Evolutionary conservation across 176 grass and related monocot species (phyloP).

Genomic region (Stipa capillata): DNA sequence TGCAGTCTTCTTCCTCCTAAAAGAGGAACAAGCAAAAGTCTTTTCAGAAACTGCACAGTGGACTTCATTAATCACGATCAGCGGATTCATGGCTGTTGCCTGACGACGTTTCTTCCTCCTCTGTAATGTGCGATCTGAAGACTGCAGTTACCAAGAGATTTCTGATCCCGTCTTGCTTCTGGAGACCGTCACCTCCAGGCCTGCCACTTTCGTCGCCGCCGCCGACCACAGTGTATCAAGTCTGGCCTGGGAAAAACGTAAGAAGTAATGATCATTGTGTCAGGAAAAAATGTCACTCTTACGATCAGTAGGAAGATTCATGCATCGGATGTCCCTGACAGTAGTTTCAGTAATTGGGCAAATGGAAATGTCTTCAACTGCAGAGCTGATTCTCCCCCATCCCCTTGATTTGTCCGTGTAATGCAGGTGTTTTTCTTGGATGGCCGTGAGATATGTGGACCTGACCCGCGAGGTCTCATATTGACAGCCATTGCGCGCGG

Average conservation of each 20-base stretch:
- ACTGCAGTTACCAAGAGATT: background rate
- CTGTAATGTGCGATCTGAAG: background rate
- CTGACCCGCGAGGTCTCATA: conserved; percentile 5
- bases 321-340: background rate
- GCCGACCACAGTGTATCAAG: conserved; percentile 28
- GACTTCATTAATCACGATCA: background rate
- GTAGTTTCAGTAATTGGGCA: too few relatives aligned
- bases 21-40: background rate
- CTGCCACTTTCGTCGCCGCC: too few relatives aligned
- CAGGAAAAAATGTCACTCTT: background rate
- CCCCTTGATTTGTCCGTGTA: background rate
- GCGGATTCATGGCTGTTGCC: background rate
- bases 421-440: conserved; percentile 67
- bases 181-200: too few relatives aligned
- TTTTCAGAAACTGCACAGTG: background rate
- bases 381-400: too few relatives aligned
- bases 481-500: background rate
- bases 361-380: too few relatives aligned
- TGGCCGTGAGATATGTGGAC: conserved; percentile 56
- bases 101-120: background rate
- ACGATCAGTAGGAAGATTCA: background rate
- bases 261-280: background rate
- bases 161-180: background rate
- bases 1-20: background rate
- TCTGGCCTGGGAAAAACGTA: conserved; percentile 64